phyloP scores from a whole-genome alignment of 768 basidiomycete genomes.

The Symmetrospora coprosmae region DNA sequence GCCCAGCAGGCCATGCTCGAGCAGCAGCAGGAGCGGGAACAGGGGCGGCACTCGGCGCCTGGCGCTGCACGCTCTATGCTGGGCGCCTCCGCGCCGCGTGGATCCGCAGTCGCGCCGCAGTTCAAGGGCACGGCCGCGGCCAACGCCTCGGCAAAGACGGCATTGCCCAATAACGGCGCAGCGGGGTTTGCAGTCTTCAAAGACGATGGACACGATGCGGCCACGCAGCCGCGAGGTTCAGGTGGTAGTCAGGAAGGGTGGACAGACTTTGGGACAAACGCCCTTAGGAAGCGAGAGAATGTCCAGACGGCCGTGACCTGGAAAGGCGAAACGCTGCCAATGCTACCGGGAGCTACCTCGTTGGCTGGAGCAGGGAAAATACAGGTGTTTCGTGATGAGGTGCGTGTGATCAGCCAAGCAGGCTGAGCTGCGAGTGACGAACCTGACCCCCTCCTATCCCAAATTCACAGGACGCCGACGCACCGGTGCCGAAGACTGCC shows the following conservation, averaged over 20 bases:
- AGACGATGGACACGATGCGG: conserved; percentile 16
- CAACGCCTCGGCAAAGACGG: conserved; percentile 12
- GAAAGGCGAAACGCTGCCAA: conserved; percentile 40
- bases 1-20: conserved; percentile 3
- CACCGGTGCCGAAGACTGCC: not conserved
- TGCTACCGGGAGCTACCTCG: conserved; percentile 30
- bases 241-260: conserved; percentile 39
- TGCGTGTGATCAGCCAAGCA: conserved; percentile 26
- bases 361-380: conserved; percentile 37
- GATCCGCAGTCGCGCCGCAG: not conserved
- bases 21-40: too few species aligned
- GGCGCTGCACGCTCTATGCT: conserved; percentile 8
- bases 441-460: conserved; percentile 16
- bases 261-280: conserved; percentile 41
- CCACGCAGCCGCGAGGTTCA: too few species aligned
- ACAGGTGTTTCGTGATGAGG: conserved; percentile 41
- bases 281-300: conserved; percentile 41
- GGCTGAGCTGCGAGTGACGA: conserved; percentile 1
- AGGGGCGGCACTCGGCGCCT: too few species aligned
- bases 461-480: not conserved
- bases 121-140: not conserved
- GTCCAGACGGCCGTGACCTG: conserved; percentile 38
- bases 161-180: conserved; percentile 24
- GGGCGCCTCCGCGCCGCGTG: not conserved
- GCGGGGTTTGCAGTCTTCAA: conserved; percentile 30